These are phyloP conservation scores for Alliaria petiolata DNA, from an alignment of 345 rosid species.

Conservation along the genomic window DNA sequence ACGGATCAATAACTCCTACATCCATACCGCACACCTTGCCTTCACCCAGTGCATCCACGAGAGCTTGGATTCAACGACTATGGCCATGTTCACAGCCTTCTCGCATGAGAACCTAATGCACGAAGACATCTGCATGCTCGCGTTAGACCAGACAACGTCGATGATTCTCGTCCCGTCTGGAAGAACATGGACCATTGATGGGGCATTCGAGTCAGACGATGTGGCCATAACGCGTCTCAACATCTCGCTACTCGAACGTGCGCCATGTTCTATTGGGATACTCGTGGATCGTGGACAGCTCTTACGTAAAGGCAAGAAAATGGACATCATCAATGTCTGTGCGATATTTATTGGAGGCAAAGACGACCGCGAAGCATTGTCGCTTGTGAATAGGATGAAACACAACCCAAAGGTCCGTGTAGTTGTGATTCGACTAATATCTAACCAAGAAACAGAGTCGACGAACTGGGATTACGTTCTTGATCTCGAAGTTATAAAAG, in stretches of 20 bases:
- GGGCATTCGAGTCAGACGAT: slow-evolving; percentile 15
- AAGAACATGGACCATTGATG: slow-evolving; percentile 18
- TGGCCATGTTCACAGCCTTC: background rate
- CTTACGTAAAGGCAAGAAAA: background rate
- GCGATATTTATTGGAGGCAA: slow-evolving; percentile 20
- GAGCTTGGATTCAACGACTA: background rate
- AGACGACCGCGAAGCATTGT: slow-evolving; percentile 20
- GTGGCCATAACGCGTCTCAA: background rate
- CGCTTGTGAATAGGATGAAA: slow-evolving; percentile 1
- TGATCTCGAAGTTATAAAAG: background rate
- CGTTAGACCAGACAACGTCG: background rate
- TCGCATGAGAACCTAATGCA: slow-evolving; percentile 10
- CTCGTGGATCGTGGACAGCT: slow-evolving; percentile 16
- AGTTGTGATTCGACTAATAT: background rate
- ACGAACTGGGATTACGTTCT: slow-evolving; percentile 15
- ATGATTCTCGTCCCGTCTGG: slow-evolving; percentile 8
- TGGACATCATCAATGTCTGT: background rate
- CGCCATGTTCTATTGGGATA: slow-evolving; percentile 19
- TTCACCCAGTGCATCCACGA: background rate
- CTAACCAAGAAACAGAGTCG: background rate
- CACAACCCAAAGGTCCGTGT: background rate
- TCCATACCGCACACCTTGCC: background rate
- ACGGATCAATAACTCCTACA: background rate
- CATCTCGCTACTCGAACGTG: background rate
- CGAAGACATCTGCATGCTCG: slow-evolving; percentile 8